Evolutionary conservation across 345 rosid species (phyloP).

Genomic region (Turritis glabra): DNA sequence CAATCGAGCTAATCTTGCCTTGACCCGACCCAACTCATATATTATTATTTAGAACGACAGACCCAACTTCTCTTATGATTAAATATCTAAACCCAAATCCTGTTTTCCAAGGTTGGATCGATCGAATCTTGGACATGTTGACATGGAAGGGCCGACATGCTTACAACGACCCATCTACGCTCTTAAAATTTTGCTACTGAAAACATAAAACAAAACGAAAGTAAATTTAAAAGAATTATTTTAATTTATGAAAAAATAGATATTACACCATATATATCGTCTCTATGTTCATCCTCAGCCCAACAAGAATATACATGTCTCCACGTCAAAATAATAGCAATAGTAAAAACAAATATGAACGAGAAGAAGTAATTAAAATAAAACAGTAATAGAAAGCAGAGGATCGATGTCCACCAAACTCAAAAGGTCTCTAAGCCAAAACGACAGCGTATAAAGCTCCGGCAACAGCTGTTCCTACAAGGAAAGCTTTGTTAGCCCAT

Average conservation of each 20-base stretch:
- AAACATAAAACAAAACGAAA: neutral
- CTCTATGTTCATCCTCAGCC: conserved; percentile 14
- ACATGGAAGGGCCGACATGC: neutral
- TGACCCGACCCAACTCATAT: neutral
- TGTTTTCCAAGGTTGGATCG: neutral
- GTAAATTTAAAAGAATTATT: neutral
- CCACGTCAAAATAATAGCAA: neutral
- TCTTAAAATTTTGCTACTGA: neutral
- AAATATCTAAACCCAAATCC: too few relatives aligned
- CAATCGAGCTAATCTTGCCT: neutral
- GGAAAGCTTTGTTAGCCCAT: conserved; percentile 43
- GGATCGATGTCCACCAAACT: conserved; percentile 15
- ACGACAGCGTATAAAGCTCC: conserved; percentile 55
- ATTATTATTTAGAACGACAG: neutral
- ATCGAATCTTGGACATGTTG: neutral
- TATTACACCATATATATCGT: conserved; percentile 17
- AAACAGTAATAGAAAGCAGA: conserved; percentile 12
- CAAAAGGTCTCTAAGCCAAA: conserved; percentile 50
- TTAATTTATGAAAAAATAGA: neutral
- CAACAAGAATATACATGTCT: conserved; percentile 4
- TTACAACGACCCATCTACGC: neutral
- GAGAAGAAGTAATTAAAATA: conserved; percentile 6
- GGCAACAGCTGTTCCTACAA: conserved; percentile 52
- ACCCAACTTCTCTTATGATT: neutral
- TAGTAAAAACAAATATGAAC: neutral